phyloP scores from a whole-genome alignment of 768 basidiomycete species.

The Rhizopogon vulgaris region DNA sequence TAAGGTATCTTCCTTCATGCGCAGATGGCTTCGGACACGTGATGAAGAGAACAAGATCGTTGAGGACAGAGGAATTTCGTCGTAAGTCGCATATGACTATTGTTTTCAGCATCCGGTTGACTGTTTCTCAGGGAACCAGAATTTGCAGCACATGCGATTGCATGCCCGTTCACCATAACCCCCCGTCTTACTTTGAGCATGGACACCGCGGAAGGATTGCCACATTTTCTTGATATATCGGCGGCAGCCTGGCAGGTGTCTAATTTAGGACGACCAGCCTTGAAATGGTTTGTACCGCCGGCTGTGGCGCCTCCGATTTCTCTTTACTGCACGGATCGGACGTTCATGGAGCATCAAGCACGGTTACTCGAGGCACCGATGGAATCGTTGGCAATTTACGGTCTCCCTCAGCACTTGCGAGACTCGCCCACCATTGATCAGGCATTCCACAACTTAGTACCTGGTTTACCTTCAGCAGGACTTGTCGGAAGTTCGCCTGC shows the following conservation, averaged over 20 bases:
- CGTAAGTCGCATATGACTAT: constrained; percentile 27
- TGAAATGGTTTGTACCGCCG: constrained; percentile 83
- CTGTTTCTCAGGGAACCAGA: background rate
- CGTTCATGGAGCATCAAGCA: constrained; percentile 69
- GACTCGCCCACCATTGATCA: constrained; percentile 50
- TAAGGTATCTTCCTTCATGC: constrained; percentile 55
- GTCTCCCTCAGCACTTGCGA: constrained; percentile 61
- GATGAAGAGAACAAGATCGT: constrained; percentile 36
- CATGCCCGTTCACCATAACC: background rate
- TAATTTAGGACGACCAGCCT: constrained; percentile 69
- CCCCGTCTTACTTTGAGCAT: constrained; percentile 17
- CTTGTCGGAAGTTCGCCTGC: constrained; percentile 58
- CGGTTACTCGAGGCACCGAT: constrained; percentile 59
- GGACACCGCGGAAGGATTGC: constrained; percentile 37
- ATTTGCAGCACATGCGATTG: background rate
- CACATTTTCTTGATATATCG: constrained; percentile 58
- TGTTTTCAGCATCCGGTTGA: background rate
- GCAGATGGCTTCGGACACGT: constrained; percentile 43
- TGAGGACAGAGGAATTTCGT: constrained; percentile 37
- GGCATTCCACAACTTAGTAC: constrained; percentile 42
- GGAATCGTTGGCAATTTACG: constrained; percentile 76
- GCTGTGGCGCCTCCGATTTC: constrained; percentile 81
- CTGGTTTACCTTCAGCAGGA: constrained; percentile 60
- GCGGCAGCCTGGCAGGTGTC: constrained; percentile 61
- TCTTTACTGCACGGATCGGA: constrained; percentile 66